phyloP scores from a whole-genome alignment of 108 stramenopile genomes.

The Pseudonitzschia pungens region DNA sequence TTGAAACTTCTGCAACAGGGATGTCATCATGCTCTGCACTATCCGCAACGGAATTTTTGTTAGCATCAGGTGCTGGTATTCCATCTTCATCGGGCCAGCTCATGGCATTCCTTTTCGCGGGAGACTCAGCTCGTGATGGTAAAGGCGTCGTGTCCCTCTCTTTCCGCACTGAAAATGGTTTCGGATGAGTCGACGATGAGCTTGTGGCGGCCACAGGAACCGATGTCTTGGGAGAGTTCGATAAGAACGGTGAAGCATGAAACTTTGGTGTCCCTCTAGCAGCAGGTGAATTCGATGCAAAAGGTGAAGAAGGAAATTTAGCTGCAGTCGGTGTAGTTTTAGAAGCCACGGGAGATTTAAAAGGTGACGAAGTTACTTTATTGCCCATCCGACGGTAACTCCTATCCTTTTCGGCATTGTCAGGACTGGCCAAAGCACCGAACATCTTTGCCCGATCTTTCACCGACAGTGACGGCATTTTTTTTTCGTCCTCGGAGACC shows the following conservation, averaged over 20 bases:
- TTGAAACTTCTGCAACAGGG: neutral
- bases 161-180: neutral
- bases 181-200: neutral
- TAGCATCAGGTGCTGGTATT: slow-evolving; percentile 24
- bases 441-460: slow-evolving; percentile 38
- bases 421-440: slow-evolving; percentile 15
- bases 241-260: neutral
- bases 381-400: neutral
- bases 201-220: neutral
- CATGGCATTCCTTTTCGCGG: neutral
- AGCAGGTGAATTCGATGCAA: neutral
- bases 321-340: neutral
- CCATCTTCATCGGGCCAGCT: slow-evolving; percentile 26
- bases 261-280: neutral
- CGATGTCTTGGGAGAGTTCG: neutral
- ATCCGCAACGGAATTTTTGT: neutral
- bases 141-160: neutral
- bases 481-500: neutral
- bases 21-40: neutral
- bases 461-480: slow-evolving; percentile 36
- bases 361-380: slow-evolving; percentile 4
- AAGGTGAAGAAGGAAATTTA: slow-evolving; percentile 1
- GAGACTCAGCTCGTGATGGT: neutral
- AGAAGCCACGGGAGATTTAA: neutral
- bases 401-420: neutral